These are phyloP conservation scores for Rhodotorula sp. DNA, from an alignment of 1,284 basidiomycete genomes.

Conservation along the genomic window DNA sequence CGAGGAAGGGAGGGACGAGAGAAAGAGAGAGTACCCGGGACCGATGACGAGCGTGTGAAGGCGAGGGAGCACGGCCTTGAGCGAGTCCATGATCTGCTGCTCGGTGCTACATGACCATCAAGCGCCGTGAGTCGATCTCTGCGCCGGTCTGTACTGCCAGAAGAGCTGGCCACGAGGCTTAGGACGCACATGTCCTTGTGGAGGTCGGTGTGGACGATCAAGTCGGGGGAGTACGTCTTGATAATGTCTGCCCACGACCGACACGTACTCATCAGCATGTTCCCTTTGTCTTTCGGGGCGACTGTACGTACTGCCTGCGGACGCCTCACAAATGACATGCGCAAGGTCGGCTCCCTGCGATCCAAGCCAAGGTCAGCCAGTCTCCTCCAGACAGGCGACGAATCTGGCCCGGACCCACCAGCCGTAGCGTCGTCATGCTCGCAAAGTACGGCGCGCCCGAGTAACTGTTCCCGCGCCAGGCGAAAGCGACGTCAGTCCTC, in stretches of 20 bases:
- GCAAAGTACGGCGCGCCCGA: conserved; percentile 95
- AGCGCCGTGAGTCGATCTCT: no score
- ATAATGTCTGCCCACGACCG: conserved; percentile 61
- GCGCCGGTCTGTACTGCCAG: no score
- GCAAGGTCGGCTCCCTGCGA: conserved; percentile 83
- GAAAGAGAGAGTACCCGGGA: conserved; percentile 59
- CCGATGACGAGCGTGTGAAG: conserved; percentile 77
- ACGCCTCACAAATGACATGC: conserved; percentile 94
- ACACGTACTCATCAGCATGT: no score
- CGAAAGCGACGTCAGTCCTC: not conserved
- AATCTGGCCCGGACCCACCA: conserved; percentile 54
- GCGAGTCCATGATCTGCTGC: conserved; percentile 49
- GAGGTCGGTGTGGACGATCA: conserved; percentile 93
- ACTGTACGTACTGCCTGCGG: conserved; percentile 45
- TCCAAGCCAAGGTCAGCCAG: not conserved
- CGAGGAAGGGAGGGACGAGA: conserved; percentile 5
- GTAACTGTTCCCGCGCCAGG: conserved; percentile 56
- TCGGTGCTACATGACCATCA: conserved; percentile 21
- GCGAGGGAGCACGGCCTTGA: conserved; percentile 71
- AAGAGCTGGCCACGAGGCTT: no score
- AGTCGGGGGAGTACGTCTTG: conserved; percentile 88
- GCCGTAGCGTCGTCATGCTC: conserved; percentile 77
- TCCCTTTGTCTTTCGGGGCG: not conserved
- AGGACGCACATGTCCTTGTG: conserved; percentile 43
- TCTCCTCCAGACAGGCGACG: not conserved